These are phyloP conservation scores for Usnea hakonensis DNA, from an alignment of 495 filamentous ascomycete genomes.

Conservation along the genomic window DNA sequence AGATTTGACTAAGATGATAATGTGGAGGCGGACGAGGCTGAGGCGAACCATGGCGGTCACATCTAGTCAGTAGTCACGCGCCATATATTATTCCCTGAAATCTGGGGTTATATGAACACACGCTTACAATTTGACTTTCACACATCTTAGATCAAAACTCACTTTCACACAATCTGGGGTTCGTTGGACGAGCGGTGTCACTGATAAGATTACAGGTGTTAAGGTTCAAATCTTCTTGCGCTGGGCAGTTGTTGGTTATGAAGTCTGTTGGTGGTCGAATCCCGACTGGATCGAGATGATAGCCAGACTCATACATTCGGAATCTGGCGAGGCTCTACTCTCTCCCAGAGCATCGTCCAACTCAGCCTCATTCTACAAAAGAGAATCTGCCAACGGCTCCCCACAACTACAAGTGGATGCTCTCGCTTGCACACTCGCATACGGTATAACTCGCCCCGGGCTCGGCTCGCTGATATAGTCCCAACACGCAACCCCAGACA, in stretches of 20 bases:
- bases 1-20: not conserved
- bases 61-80: no score
- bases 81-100: no score
- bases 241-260: no score
- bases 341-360: no score
- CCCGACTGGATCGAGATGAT: not conserved
- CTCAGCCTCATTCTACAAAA: not conserved
- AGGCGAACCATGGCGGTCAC: not conserved
- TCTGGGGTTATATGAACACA: no score
- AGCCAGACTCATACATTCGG: no score
- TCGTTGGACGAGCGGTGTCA: not conserved
- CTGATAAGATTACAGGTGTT: not conserved
- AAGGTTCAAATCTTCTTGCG: not conserved
- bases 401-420: not conserved
- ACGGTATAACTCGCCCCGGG: not conserved
- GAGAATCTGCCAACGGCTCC: not conserved
- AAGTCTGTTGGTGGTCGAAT: not conserved
- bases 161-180: not conserved
- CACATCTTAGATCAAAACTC: no score
- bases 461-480: not conserved
- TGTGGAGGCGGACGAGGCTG: constrained; percentile 3
- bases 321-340: no score
- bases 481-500: not conserved
- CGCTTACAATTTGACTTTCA: no score
- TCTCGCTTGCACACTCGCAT: not conserved